A percentile compares a stretch with the other conserved stretches of the same genome.
Evolutionary conservation across 208 protist genomes (phyloP).

Genomic region (Crithidia fasciculata): DNA sequence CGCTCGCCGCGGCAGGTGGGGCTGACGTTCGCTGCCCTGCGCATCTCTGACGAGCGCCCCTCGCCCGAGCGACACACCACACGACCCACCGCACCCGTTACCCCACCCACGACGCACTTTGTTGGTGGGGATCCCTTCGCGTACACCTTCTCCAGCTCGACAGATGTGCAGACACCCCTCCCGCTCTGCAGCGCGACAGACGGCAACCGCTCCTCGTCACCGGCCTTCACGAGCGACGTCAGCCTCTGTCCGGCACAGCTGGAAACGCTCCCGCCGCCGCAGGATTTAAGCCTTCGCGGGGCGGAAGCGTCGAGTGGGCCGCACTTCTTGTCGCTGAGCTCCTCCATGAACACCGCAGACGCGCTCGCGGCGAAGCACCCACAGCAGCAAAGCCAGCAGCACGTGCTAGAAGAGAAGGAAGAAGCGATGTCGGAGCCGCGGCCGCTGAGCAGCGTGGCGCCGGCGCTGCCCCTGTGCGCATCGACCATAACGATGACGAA

Average conservation of each 20-base stretch:
- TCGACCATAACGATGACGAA: too few relatives aligned
- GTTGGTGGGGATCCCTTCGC: too few relatives aligned
- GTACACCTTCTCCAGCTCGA: background rate
- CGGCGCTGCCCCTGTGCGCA: too few relatives aligned
- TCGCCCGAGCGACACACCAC: too few relatives aligned
- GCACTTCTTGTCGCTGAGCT: background rate
- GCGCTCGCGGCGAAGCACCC: background rate
- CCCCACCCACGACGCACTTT: background rate
- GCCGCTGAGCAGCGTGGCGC: too few relatives aligned
- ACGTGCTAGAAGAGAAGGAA: too few relatives aligned
- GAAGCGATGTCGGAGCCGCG: too few relatives aligned
- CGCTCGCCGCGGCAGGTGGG: background rate
- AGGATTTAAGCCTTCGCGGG: background rate
- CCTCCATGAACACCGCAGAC: background rate
- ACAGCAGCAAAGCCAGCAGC: background rate
- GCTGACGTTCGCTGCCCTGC: background rate
- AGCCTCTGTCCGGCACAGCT: background rate
- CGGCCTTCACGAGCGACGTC: background rate
- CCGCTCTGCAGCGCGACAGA: background rate
- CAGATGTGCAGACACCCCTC: background rate
- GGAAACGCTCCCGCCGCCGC: conserved; percentile 12
- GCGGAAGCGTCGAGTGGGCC: background rate
- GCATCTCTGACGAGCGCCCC: background rate
- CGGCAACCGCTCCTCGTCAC: background rate
- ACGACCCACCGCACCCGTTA: background rate